These are phyloP conservation scores for Pythium volutum DNA, from an alignment of 352 stramenopile species.

Conservation along the genomic window DNA sequence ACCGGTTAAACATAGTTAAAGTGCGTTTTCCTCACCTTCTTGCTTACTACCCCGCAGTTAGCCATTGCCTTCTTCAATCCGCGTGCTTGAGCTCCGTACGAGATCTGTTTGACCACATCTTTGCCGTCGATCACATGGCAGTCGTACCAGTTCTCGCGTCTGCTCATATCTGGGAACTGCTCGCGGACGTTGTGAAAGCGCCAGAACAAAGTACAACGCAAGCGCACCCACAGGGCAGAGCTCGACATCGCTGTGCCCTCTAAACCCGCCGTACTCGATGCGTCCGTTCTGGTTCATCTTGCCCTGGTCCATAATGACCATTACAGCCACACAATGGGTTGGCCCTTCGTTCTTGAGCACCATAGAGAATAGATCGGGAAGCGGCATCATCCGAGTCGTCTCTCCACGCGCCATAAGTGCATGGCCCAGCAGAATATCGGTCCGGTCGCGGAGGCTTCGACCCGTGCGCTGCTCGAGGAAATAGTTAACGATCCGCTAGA, in stretches of 20 bases:
- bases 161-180: too few relatives aligned
- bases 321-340: not conserved
- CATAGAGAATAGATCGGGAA: conserved; percentile 9
- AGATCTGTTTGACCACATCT: too few relatives aligned
- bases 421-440: conserved; percentile 2
- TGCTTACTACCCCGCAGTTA: too few relatives aligned
- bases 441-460: not conserved
- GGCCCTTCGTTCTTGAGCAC: conserved; percentile 6
- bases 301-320: conserved; percentile 11
- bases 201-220: not conserved
- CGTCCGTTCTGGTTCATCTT: conserved; percentile 7
- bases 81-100: too few relatives aligned
- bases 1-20: too few relatives aligned
- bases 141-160: too few relatives aligned
- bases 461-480: not conserved
- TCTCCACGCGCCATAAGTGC: conserved; percentile 3
- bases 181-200: not conserved
- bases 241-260: not conserved
- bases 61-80: too few relatives aligned
- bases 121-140: too few relatives aligned
- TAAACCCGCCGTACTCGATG: conserved; percentile 11
- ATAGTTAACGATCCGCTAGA: not conserved
- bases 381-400: conserved; percentile 1
- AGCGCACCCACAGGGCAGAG: conserved; percentile 6
- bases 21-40: too few relatives aligned